Conservation (phyloP, 2,329 filamentous ascomycete species). For the Monosporascus ibericus region DNA sequence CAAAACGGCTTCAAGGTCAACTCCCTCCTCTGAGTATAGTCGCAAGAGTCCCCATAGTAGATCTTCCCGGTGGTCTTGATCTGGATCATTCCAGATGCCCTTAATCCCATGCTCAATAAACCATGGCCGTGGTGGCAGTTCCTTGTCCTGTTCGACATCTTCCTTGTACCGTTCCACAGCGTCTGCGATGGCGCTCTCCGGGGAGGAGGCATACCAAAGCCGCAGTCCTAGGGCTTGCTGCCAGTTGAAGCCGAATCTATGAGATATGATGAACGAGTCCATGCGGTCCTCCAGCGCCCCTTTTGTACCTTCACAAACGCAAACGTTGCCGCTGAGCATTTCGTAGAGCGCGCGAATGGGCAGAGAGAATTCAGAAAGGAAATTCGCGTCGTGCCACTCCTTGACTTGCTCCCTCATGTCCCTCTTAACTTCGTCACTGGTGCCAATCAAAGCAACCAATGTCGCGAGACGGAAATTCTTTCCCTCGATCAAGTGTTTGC, state of each 20-base stretch:
- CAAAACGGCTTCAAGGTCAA: conserved; percentile 62
- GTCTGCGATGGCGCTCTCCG: conserved; percentile 61
- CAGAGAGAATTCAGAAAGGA: conserved; percentile 81
- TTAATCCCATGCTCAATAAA: conserved; percentile 56
- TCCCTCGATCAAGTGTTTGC: conserved; percentile 67
- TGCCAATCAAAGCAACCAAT: conserved; percentile 75
- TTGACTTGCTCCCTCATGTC: conserved; percentile 76
- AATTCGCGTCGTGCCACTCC: conserved; percentile 76
- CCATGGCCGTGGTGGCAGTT: conserved; percentile 68
- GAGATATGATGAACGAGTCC: conserved; percentile 73
- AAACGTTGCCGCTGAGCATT: conserved; percentile 81
- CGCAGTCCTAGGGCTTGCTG: conserved; percentile 86
- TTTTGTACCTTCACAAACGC: conserved; percentile 72
- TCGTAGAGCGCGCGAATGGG: conserved; percentile 84
- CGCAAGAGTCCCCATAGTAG: conserved; percentile 83
- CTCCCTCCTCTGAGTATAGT: conserved; percentile 60
- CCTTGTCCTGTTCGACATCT: conserved; percentile 65
- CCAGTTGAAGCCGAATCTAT: conserved; percentile 85
- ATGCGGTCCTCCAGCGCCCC: conserved; percentile 72
- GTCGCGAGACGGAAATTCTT: conserved; percentile 81
- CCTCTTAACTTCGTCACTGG: conserved; percentile 60
- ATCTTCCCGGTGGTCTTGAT: conserved; percentile 60
- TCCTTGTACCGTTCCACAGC: conserved; percentile 69
- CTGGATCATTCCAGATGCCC: conserved; percentile 54
- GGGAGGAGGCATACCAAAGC: conserved; percentile 76